phyloP scores from a whole-genome alignment of 305 asterid species.

The Solanum hybrid region DNA sequence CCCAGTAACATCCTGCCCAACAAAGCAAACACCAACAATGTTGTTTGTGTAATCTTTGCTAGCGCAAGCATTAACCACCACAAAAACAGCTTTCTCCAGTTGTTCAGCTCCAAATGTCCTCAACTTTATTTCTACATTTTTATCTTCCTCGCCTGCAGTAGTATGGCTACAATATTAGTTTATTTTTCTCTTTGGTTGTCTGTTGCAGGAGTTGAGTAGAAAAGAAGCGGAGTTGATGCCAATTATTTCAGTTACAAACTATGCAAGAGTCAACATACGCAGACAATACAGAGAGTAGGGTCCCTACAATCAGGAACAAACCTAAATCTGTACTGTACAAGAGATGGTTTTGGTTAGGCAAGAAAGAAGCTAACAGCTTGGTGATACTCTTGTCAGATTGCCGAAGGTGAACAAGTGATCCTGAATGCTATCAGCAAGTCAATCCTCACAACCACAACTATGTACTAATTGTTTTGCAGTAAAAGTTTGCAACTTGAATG shows the following conservation, averaged over 20 bases:
- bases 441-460: neutral
- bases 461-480: neutral
- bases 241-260: conserved; percentile 2
- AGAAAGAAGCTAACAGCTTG: neutral
- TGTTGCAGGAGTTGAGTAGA: neutral
- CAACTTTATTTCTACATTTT: conserved; percentile 60
- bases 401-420: neutral
- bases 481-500: neutral
- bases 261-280: neutral
- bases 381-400: neutral
- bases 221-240: neutral
- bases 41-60: conserved; percentile 71
- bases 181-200: neutral
- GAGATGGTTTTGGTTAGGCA: neutral
- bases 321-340: neutral
- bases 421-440: neutral
- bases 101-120: conserved; percentile 48
- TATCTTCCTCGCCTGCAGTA: conserved; percentile 73
- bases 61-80: conserved; percentile 83
- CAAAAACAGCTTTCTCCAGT: conserved; percentile 42
- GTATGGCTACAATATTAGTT: neutral
- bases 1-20: conserved; percentile 82
- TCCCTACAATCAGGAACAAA: neutral
- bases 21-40: conserved; percentile 83
- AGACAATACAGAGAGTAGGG: neutral